Evolutionary conservation across 2,329 filamentous ascomycete species (phyloP).

Genomic region (Fusarium graminum): DNA sequence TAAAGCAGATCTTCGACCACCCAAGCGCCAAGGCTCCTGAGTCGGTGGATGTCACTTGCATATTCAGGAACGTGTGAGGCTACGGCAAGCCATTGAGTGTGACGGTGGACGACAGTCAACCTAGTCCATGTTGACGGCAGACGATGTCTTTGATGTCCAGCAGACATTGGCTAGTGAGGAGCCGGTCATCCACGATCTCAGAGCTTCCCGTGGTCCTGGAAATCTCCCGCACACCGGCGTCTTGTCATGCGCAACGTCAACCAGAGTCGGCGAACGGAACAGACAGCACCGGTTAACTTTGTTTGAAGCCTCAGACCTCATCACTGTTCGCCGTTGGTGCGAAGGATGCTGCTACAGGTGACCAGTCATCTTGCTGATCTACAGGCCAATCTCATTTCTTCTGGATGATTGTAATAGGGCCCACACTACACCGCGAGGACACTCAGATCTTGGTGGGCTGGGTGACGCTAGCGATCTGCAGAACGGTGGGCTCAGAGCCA

Average conservation of each 20-base stretch:
- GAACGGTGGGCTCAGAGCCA: slow-evolving; percentile 47
- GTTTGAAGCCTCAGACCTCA: slow-evolving; percentile 21
- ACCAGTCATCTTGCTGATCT: slow-evolving; percentile 49
- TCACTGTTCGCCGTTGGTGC: slow-evolving; percentile 19
- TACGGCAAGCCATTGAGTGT: slow-evolving; percentile 50
- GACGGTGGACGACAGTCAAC: slow-evolving; percentile 47
- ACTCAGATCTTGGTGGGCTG: slow-evolving; percentile 49
- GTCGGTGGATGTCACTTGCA: slow-evolving; percentile 48
- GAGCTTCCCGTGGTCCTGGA: slow-evolving; percentile 46
- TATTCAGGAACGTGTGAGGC: slow-evolving; percentile 51
- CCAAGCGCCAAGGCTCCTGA: slow-evolving; percentile 38
- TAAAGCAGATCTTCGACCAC: slow-evolving; percentile 40
- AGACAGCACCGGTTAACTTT: slow-evolving; percentile 25
- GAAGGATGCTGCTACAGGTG: slow-evolving; percentile 36
- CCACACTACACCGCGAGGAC: slow-evolving; percentile 45
- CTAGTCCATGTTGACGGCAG: slow-evolving; percentile 47
- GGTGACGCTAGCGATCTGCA: slow-evolving; percentile 49
- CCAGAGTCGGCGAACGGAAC: slow-evolving; percentile 16
- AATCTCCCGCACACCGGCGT: slow-evolving; percentile 48
- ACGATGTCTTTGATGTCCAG: slow-evolving; percentile 47
- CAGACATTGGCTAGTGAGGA: slow-evolving; percentile 43
- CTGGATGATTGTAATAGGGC: slow-evolving; percentile 35
- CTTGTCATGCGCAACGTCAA: slow-evolving; percentile 34
- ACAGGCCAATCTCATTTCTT: slow-evolving; percentile 48
- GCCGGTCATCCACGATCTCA: slow-evolving; percentile 47